Conservation (phyloP, 2,329 filamentous ascomycete species). For the Pseudocercospora eumusae region DNA sequence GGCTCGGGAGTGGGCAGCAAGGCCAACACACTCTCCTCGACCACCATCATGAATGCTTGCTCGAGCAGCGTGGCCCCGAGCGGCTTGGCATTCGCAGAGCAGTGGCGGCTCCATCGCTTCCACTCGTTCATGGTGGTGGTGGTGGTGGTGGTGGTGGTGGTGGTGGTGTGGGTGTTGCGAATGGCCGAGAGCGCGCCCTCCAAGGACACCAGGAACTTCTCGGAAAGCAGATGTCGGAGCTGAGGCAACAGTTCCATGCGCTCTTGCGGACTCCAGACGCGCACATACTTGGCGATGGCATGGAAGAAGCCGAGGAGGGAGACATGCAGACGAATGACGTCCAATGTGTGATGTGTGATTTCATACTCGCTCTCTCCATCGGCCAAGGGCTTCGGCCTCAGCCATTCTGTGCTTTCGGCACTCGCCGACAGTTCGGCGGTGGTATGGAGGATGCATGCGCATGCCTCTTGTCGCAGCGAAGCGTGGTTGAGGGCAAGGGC, state of each 20-base stretch:
- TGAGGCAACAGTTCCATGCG: conserved; percentile 71
- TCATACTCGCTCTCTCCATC: conserved; percentile 29
- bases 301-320: conserved; percentile 89
- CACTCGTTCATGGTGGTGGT: conserved; percentile 75
- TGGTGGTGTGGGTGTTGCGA: conserved; percentile 70
- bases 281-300: conserved; percentile 72
- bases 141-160: too few relatives aligned
- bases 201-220: conserved; percentile 79
- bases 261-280: conserved; percentile 78
- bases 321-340: conserved; percentile 68
- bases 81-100: conserved; percentile 75
- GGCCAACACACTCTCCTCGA: conserved; percentile 50
- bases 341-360: conserved; percentile 31
- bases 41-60: conserved; percentile 80
- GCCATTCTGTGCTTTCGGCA: conserved; percentile 54
- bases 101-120: conserved; percentile 82
- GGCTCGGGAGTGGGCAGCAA: conserved; percentile 30
- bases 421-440: conserved; percentile 68
- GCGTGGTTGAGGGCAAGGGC: conserved; percentile 73
- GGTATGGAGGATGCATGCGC: conserved; percentile 69
- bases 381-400: conserved; percentile 24
- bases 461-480: conserved; percentile 65
- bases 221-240: conserved; percentile 73
- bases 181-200: conserved; percentile 90
- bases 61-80: conserved; percentile 90